Base-by-base conservation (phyloP, 257 asterid genomes). In the Solanum lignicaule region DNA sequence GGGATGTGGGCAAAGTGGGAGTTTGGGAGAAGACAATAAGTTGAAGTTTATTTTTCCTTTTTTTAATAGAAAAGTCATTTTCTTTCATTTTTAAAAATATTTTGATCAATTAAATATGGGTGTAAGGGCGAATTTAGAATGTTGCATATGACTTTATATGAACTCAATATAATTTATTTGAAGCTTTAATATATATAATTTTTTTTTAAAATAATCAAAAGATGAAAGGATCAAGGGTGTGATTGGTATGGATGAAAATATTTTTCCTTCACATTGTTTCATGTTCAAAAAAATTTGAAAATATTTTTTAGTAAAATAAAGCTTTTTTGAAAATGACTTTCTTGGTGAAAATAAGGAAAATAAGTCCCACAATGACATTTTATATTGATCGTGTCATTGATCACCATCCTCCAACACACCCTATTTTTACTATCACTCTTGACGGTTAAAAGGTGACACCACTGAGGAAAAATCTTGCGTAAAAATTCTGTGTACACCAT, bases 391-490 rank as follows among this genome's bases (percentile, higher is more conserved):
- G 0, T 3, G 12, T 7, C 5, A 0, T 33, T 69, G 25, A 20
- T 20, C 38, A 69, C 6, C 12, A 69, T 0, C 12, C 11, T 69
- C 5, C 23, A 31, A 0, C n/a, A 29, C 38, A 29, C 12, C 5
- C 25, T 20, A 20, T 20, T 55, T 55, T 55, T 18, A 55, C 65
- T 18, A 52, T 16, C 62, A 52, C n/a, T 52, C 60, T 48, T 48
- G 62, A 52, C 4, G 9, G 62, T 52, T 52, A 52, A 16, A 52
- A 52, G 23, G n/a, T 52, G 0, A 52, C n/a, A 16, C 4, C 10
- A 18, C 2, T 55, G 2, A 1, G 0, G 10, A 52, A 52, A 52
- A 18, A 6, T 52, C 1, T 52, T 52, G 1, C 1, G 0, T 52
- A 18, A 55, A 55, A 55, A 18, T 55, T 55, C 0, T 55, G n/a